phyloP scores from a whole-genome alignment of 164 flowering plant genomes.

The Stephania japonica region DNA sequence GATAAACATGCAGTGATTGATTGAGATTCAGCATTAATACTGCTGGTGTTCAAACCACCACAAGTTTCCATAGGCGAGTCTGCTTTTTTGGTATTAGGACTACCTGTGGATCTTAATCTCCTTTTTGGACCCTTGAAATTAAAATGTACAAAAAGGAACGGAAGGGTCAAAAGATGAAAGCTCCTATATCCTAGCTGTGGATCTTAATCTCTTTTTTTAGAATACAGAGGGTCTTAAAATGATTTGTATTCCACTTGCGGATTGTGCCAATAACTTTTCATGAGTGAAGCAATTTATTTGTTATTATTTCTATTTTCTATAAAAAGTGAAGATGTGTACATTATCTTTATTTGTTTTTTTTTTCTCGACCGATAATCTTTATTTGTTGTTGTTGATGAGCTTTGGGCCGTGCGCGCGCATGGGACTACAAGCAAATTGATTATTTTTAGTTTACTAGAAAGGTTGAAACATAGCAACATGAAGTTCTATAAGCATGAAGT shows the following conservation, averaged over 20 bases:
- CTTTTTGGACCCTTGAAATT: not conserved
- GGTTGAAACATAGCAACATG: too few species aligned
- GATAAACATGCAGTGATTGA: not conserved
- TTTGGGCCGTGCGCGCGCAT: too few species aligned
- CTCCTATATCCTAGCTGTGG: not conserved
- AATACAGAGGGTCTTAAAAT: not conserved
- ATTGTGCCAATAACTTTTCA: not conserved
- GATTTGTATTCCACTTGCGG: not conserved
- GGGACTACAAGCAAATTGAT: too few species aligned
- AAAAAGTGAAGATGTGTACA: not conserved
- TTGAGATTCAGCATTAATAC: not conserved
- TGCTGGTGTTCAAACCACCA: not conserved
- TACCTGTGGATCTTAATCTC: slow-evolving; percentile 3
- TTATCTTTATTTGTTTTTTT: too few species aligned
- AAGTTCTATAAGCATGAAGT: too few species aligned
- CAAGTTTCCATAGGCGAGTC: slow-evolving; percentile 7
- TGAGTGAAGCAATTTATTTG: not conserved
- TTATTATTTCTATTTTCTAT: not conserved
- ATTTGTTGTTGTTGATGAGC: too few species aligned
- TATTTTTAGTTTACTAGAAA: too few species aligned
- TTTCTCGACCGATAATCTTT: too few species aligned
- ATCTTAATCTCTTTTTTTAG: too few species aligned
- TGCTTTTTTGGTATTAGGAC: slow-evolving; percentile 8
- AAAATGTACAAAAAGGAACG: not conserved
- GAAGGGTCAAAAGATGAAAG: not conserved